Conservation (phyloP, 345 rosid genomes). For the Punica granatum region DNA sequence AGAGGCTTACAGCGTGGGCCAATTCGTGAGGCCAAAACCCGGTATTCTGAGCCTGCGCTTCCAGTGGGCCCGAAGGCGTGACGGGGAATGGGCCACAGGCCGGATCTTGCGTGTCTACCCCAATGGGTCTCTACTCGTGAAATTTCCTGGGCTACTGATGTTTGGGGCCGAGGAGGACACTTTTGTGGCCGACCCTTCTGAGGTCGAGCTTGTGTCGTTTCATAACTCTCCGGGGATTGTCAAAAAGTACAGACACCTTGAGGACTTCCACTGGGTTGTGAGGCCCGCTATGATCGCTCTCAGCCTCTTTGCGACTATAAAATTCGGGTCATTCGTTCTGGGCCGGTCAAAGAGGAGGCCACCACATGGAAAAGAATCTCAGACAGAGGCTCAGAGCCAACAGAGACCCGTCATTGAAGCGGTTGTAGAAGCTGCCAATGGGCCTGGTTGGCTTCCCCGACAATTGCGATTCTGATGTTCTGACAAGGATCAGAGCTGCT, state of each 20-base stretch:
- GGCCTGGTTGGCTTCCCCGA: constrained; percentile 47
- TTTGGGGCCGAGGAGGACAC: constrained; percentile 40
- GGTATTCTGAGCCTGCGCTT: constrained; percentile 69
- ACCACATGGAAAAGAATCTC: constrained; percentile 15
- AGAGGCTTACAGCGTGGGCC: constrained; percentile 60
- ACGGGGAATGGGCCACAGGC: constrained; percentile 75
- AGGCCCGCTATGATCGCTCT: constrained; percentile 71
- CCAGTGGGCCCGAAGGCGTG: constrained; percentile 66
- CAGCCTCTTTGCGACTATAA: constrained; percentile 61
- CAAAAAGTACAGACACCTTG: constrained; percentile 77
- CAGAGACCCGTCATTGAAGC: constrained; percentile 1
- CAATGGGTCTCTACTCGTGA: constrained; percentile 76
- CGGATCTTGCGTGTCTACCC: constrained; percentile 56
- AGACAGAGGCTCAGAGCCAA: constrained; percentile 10
- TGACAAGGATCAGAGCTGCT: constrained; percentile 16
- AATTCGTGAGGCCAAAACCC: constrained; percentile 61
- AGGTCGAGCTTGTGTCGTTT: constrained; percentile 70
- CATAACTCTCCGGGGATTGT: constrained; percentile 49
- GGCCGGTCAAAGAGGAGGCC: constrained; percentile 38
- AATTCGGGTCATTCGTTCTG: constrained; percentile 45
- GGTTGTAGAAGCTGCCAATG: constrained; percentile 20
- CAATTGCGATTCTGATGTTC: constrained; percentile 37
- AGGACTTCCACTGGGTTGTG: constrained; percentile 91
- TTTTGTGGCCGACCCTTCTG: constrained; percentile 82
- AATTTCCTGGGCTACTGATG: constrained; percentile 64